Evolutionary conservation across 2,329 filamentous ascomycete genomes (phyloP).

Genomic region (Colletotrichum orbiculare): DNA sequence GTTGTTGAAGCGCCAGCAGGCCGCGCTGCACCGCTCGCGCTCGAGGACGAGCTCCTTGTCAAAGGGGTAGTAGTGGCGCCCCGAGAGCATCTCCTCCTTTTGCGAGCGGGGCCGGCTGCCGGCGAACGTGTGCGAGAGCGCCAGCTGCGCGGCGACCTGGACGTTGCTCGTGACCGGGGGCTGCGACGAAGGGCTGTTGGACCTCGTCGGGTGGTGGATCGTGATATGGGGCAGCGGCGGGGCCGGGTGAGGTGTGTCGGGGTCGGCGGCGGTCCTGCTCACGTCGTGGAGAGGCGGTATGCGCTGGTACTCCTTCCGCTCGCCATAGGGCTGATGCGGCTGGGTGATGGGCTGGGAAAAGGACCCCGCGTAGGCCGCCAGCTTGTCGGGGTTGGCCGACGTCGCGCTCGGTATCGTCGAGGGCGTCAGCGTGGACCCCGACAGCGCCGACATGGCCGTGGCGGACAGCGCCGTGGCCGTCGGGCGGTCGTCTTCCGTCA

Average conservation of each 20-base stretch:
- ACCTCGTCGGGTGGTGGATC: constrained; percentile 61
- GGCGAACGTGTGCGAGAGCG: constrained; percentile 63
- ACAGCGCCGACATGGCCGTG: constrained; percentile 2
- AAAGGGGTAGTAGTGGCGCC: constrained; percentile 82
- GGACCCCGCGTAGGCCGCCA: constrained; percentile 69
- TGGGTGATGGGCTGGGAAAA: constrained; percentile 71
- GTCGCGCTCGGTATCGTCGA: constrained; percentile 70
- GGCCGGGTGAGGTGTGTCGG: constrained; percentile 64
- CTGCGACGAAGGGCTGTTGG: constrained; percentile 58
- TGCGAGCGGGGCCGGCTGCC: constrained; percentile 66
- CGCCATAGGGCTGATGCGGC: constrained; percentile 55
- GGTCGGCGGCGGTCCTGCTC: constrained; percentile 59
- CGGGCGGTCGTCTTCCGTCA: constrained; percentile 67
- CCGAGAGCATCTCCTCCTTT: constrained; percentile 90
- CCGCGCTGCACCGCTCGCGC: constrained; percentile 84
- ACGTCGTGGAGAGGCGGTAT: constrained; percentile 71
- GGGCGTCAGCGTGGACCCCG: constrained; percentile 11
- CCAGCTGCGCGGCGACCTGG: constrained; percentile 69
- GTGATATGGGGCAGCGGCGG: constrained; percentile 66
- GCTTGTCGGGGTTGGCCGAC: constrained; percentile 68
- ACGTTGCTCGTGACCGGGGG: constrained; percentile 53
- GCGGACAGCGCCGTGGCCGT: constrained; percentile 52
- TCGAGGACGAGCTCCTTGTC: constrained; percentile 83
- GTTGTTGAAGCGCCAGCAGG: constrained; percentile 89
- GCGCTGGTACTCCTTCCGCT: constrained; percentile 70